These are phyloP conservation scores for Clathrus columnatus DNA, from an alignment of 768 basidiomycete genomes.

Conservation along the genomic window DNA sequence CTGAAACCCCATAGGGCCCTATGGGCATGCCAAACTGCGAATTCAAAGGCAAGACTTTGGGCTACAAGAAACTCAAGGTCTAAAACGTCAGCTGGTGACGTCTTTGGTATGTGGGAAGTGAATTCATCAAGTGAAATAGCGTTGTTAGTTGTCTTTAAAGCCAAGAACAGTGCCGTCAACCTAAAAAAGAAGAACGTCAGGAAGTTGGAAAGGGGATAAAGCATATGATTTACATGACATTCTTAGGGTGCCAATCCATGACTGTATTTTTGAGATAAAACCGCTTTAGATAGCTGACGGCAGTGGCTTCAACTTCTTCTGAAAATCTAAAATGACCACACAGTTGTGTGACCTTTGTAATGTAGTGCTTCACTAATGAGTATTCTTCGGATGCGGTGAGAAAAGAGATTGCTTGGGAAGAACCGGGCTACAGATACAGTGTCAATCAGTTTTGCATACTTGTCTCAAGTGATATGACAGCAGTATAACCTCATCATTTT, in stretches of 20 bases:
- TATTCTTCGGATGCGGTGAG: conserved; percentile 76
- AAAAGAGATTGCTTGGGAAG: conserved; percentile 65
- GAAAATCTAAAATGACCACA: conserved; percentile 83
- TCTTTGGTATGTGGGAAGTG: conserved; percentile 74
- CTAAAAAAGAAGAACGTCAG: conserved; percentile 31
- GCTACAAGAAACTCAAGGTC: conserved; percentile 94
- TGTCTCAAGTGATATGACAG: conserved; percentile 17
- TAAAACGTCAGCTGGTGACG: conserved; percentile 74
- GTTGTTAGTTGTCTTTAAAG: conserved; percentile 95
- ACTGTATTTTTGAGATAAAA: conserved; percentile 97
- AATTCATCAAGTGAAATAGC: conserved; percentile 84
- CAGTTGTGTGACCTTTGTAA: conserved; percentile 75
- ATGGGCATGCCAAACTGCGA: conserved; percentile 87
- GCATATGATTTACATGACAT: conserved; percentile 73
- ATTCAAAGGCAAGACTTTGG: conserved; percentile 90
- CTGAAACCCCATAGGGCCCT: conserved; percentile 82
- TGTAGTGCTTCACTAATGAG: conserved; percentile 81
- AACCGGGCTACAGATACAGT: conserved; percentile 64
- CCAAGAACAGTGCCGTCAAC: conserved; percentile 91
- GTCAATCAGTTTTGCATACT: conserved; percentile 18
- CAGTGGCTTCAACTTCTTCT: conserved; percentile 90
- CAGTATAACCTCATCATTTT: conserved; percentile 79
- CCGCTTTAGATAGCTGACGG: conserved; percentile 84
- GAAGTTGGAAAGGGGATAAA: not conserved
- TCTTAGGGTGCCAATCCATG: conserved; percentile 99